Evolutionary conservation across 116 monocot genomes (phyloP), one percentile per base, ranked within the genome.

Genomic region (Iris pallida): DNA sequence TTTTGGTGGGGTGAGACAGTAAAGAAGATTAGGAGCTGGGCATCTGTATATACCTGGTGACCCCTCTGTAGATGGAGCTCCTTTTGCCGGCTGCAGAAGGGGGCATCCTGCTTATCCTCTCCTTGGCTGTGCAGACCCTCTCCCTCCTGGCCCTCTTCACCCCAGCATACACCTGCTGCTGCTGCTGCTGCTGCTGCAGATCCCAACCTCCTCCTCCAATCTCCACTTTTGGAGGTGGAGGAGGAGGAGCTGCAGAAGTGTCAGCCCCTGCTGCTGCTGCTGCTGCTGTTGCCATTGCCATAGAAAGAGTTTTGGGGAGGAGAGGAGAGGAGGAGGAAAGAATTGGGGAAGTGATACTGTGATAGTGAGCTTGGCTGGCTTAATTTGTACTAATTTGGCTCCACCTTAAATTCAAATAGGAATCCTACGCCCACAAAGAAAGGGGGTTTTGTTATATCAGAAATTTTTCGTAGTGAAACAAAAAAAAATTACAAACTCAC

Each of bases 11-110:
- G 30, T 30, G 30, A 30, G 30, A 30, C 30, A 30, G 30, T 30
- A 30, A 30, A 30, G 30, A 30, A 30, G 30, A 30, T 30, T n/a
- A n/a, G n/a, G n/a, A n/a, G n/a, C n/a, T n/a, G n/a, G n/a, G n/a
- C n/a, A n/a, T n/a, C n/a, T n/a, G n/a, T 53, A 19, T 4, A 57
- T 77, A 92, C 97, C 97, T 78, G 40, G 97, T 97, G 66, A 97
- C 97, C 11, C 97, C 97, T 45, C 97, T 73, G 71, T 97, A 97
- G 67, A 97, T 97, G 73, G 97, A 97, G 80, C 97, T 97, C 56
- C 97, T 73, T 68, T 92, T 97, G 7, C 97, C 97, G 12, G 97
- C 97, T 40, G 82, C 93, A 69, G 87, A 97, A 47, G 93, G 97
- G 14, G 90, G 83, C 97, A 97, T 97, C 65, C 79, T 81, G 79